Conservation (phyloP, 1,139 yeast genomes). For the Pichia sp. region DNA sequence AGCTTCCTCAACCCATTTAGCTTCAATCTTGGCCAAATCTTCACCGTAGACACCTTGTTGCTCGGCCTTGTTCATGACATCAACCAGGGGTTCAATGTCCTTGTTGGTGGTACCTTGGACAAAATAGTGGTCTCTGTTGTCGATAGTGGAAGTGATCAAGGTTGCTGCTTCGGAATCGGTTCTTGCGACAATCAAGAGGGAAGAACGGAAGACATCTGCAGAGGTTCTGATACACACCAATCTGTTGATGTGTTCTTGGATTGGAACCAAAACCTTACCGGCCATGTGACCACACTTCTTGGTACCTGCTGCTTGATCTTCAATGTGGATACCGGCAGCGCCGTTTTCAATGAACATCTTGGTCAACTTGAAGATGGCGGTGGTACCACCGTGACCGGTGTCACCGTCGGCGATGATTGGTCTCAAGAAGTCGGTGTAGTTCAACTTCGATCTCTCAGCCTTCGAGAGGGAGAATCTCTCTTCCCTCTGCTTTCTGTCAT, state of each 20-base stretch:
- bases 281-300: conserved; percentile 99
- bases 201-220: conserved; percentile 89
- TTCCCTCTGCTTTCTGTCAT: conserved; percentile 93
- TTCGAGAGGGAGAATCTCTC: conserved; percentile 63
- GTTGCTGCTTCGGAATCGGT: conserved; percentile 98
- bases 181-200: conserved; percentile 85
- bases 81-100: conserved; percentile 61
- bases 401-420: conserved; percentile 98
- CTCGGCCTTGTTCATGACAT: conserved; percentile 81
- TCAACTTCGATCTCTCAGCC: conserved; percentile 59
- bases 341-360: conserved; percentile 97
- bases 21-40: conserved; percentile 67
- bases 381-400: conserved; percentile 98
- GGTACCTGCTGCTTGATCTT: conserved; percentile 98
- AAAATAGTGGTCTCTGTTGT: conserved; percentile 90
- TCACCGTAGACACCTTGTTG: conserved; percentile 66
- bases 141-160: conserved; percentile 87
- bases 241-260: conserved; percentile 93
- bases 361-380: conserved; percentile 92
- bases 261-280: conserved; percentile 96
- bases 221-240: conserved; percentile 91
- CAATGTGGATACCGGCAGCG: conserved; percentile 98
- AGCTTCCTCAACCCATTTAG: conserved; percentile 78
- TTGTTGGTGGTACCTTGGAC: conserved; percentile 90
- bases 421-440: conserved; percentile 76